Percentiles rank a stretch among this genome's conserved stretches.
Conservation (phyloP, 441 rosid species). For the Erodium texanum region DNA sequence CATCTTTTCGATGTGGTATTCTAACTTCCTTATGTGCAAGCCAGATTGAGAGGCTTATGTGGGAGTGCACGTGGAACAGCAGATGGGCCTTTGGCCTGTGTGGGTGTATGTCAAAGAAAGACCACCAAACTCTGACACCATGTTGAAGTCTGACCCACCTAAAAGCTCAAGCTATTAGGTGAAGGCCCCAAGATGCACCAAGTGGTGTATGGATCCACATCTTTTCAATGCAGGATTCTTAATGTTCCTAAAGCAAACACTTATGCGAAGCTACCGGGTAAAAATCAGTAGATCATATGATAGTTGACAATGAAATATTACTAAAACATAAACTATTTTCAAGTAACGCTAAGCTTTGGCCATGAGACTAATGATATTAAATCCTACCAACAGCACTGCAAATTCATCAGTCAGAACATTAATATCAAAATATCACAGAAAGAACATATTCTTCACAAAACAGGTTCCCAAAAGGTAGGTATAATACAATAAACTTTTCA, state of each 20-base stretch:
- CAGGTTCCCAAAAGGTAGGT: not conserved
- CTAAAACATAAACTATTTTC: not conserved
- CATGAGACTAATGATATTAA: not conserved
- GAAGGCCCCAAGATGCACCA: no score
- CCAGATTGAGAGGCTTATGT: no score
- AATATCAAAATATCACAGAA: conserved; percentile 1
- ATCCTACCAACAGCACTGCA: conserved; percentile 9
- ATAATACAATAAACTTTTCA: conserved; percentile 1
- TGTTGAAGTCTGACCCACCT: not conserved
- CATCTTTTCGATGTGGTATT: no score
- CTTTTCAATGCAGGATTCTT: no score
- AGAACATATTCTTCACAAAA: not conserved
- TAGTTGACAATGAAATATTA: not conserved
- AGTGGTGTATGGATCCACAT: no score
- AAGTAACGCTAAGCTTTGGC: not conserved
- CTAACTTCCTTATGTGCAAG: no score
- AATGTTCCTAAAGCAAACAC: not conserved
- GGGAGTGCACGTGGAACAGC: no score
- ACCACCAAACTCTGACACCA: no score
- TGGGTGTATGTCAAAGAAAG: no score
- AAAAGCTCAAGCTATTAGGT: no score
- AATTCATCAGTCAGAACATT: not conserved
- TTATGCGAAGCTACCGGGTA: not conserved
- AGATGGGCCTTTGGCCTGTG: no score
- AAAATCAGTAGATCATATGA: not conserved